These are phyloP conservation scores for Lentinula boryana DNA, from an alignment of 768 basidiomycete genomes.

Conservation along the genomic window DNA sequence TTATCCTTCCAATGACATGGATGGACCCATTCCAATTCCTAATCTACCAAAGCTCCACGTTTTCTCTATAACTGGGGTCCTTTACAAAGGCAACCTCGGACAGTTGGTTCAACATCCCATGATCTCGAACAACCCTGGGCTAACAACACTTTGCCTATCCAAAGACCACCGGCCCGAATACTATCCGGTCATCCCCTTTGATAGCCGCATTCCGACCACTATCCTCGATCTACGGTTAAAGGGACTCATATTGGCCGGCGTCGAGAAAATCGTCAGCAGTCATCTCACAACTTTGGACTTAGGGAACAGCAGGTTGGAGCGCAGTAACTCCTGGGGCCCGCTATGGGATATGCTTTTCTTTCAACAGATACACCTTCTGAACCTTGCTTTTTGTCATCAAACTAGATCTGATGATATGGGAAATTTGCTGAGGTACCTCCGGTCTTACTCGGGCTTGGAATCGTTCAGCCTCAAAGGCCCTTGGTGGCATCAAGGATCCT, in stretches of 20 bases:
- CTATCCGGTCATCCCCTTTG: background rate
- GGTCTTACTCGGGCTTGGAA: constrained; percentile 2
- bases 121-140: background rate
- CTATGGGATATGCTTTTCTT: background rate
- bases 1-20: background rate
- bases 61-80: background rate
- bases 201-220: background rate
- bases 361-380: background rate
- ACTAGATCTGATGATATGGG: background rate
- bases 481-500: background rate
- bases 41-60: background rate
- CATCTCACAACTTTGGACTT: background rate
- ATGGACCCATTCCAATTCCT: background rate
- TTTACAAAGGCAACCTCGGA: background rate
- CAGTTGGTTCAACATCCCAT: background rate
- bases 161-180: background rate
- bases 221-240: background rate
- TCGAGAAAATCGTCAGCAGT: background rate
- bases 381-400: background rate
- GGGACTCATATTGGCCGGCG: background rate
- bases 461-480: background rate
- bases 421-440: background rate
- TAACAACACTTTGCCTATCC: background rate
- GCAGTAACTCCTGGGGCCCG: background rate
- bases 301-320: background rate